Evolutionary conservation across 2,329 filamentous ascomycete genomes (phyloP), one percentile per base, ranked within the genome.

Genomic region (Neofusicoccum sp.): DNA sequence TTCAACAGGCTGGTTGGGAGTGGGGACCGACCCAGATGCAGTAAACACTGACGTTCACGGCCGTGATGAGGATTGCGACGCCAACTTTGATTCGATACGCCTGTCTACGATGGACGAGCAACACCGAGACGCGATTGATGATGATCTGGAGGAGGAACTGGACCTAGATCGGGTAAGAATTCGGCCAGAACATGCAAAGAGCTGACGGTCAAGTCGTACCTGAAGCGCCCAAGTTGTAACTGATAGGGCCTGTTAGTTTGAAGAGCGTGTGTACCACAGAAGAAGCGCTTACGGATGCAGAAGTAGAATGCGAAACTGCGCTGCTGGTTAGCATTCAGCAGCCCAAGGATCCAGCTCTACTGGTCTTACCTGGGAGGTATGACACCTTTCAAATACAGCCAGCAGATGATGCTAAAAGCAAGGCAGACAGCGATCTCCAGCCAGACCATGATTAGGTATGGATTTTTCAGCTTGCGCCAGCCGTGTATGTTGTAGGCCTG

Each of bases 31-130:
- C 8, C 43, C 69, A 71, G 47, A 71, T 64, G 16, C 63, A 63
- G 48, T 67, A 71, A 2, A 71, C 69, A 28, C 68, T 68, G 38
- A 73, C 68, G 41, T 72, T 72, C 60, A 73, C 66, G 28, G 66
- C 30, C 2, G 65, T 64, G 33, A 70, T 62, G 11, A 65, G 6
- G 3, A 65, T 20, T 11, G 51, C 51, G 43, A 43, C 38, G 3
- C 8, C 36, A 38, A 56, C 24, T 28, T 56, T 56, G 26, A 56
- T 31, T 7, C 33, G 51, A 7, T 33, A 12, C 5, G 26, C 51
- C 14, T 43, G 43, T 6, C 28, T 31, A 9, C 51, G 51, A 38
- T 56, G 43, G 26, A 56, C 51, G 12, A 56, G 51, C 6, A 56
- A 28, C 8, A 56, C 51, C 1, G 66, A 64, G 26, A 71, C 67